These are phyloP conservation scores for Neltuma alba DNA, from an alignment of 306 rosid genomes.

Conservation along the genomic window DNA sequence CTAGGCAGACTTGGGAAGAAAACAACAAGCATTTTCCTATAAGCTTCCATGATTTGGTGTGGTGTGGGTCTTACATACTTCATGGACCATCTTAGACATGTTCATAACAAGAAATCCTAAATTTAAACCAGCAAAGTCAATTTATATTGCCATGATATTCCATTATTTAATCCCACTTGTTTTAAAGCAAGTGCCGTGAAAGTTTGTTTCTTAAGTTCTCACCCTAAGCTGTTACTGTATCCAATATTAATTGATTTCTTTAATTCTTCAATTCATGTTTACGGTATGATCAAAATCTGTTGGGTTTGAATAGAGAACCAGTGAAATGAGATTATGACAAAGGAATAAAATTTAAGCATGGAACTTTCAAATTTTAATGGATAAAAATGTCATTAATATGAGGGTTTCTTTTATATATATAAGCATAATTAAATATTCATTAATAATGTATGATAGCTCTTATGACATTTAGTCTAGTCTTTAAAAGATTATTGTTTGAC, in stretches of 20 bases:
- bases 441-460: not conserved
- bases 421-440: not conserved
- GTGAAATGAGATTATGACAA: not conserved
- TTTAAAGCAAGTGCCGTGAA: not conserved
- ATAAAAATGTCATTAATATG: not conserved
- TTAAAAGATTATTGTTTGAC: not conserved
- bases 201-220: not conserved
- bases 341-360: not conserved
- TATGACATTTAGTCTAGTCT: not conserved
- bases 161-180: constrained; percentile 1
- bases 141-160: constrained; percentile 1
- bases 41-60: constrained; percentile 15
- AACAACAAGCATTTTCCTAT: constrained; percentile 9
- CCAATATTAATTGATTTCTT: not conserved
- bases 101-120: constrained; percentile 36
- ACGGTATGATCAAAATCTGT: not conserved
- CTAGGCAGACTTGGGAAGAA: constrained; percentile 16
- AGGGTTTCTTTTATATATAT: not conserved
- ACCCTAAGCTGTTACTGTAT: not conserved
- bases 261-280: not conserved
- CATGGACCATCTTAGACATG: constrained; percentile 24
- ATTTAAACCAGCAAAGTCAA: constrained; percentile 31
- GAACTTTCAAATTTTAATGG: not conserved
- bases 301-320: not conserved
- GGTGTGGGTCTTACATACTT: constrained; percentile 15